phyloP scores from a whole-genome alignment of 192 early-diverging fungal genomes.

The Pilaira anomala region DNA sequence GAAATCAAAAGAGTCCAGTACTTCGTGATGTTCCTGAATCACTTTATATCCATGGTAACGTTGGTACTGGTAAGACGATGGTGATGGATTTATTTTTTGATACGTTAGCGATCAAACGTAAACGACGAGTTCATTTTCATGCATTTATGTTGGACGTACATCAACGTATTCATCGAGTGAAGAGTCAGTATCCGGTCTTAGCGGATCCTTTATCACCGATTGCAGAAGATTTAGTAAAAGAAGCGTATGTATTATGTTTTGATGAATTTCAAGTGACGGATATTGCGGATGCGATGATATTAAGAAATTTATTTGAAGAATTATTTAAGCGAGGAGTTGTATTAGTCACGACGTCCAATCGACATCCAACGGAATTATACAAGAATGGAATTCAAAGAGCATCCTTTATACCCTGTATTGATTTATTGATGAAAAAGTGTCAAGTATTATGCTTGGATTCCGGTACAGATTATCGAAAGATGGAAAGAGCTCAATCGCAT shows the following conservation, averaged over 20 bases:
- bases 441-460: slow-evolving; percentile 80
- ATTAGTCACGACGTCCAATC: slow-evolving; percentile 89
- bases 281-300: slow-evolving; percentile 95
- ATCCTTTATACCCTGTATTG: slow-evolving; percentile 91
- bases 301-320: slow-evolving; percentile 77
- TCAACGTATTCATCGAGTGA: slow-evolving; percentile 61
- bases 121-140: slow-evolving; percentile 93
- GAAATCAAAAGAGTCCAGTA: neutral
- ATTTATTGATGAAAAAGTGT: slow-evolving; percentile 77
- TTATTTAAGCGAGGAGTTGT: slow-evolving; percentile 84
- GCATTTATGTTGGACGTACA: slow-evolving; percentile 98
- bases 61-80: slow-evolving; percentile 93
- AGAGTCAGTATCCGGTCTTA: slow-evolving; percentile 42
- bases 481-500: slow-evolving; percentile 51
- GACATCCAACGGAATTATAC: slow-evolving; percentile 90
- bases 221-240: slow-evolving; percentile 75
- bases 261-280: slow-evolving; percentile 98
- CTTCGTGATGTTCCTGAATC: slow-evolving; percentile 40
- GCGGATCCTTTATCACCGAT: slow-evolving; percentile 71
- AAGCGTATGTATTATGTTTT: slow-evolving; percentile 88
- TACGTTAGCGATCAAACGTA: slow-evolving; percentile 62
- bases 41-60: slow-evolving; percentile 68
- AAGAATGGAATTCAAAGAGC: slow-evolving; percentile 94
- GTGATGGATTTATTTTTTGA: slow-evolving; percentile 96
- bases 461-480: slow-evolving; percentile 88